A percentile compares a stretch with the other conserved stretches of the same genome.
Conservation (phyloP, 2,329 filamentous ascomycete species). For the Talaromyces sp. region DNA sequence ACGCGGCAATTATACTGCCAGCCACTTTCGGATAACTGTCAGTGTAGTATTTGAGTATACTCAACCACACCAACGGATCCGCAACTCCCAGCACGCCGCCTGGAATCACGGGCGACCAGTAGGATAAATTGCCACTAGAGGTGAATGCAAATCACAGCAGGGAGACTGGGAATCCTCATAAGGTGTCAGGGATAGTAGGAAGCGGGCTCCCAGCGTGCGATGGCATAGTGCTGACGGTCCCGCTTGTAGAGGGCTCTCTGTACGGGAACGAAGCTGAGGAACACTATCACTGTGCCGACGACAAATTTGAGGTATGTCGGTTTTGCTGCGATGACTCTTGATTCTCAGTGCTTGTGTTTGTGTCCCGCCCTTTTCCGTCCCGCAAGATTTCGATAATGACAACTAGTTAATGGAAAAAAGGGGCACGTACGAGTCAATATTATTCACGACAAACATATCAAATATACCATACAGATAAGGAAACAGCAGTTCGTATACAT, state of each 20-base stretch:
- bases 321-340: constrained; percentile 35
- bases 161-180: constrained; percentile 44
- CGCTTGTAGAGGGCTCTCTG: constrained; percentile 43
- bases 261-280: constrained; percentile 43
- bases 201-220: constrained; percentile 41
- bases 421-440: constrained; percentile 38
- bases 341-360: too few species aligned
- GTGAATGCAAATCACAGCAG: constrained; percentile 47
- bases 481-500: constrained; percentile 44
- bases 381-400: background rate
- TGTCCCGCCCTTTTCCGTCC: background rate
- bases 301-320: constrained; percentile 15
- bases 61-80: constrained; percentile 44
- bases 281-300: constrained; percentile 33
- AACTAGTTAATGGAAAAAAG: constrained; percentile 25
- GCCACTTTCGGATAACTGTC: constrained; percentile 45
- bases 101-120: constrained; percentile 43
- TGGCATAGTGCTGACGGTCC: constrained; percentile 35
- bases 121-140: constrained; percentile 37
- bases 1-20: constrained; percentile 42
- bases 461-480: constrained; percentile 45
- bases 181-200: constrained; percentile 40
- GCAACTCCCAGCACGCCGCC: constrained; percentile 42
- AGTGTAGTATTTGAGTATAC: constrained; percentile 45
- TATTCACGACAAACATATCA: constrained; percentile 44